Evolutionary conservation across 1,139 yeast genomes (phyloP), one percentile per base, ranked within the genome.

Genomic region (Nakaseomyces uthaithaninus): DNA sequence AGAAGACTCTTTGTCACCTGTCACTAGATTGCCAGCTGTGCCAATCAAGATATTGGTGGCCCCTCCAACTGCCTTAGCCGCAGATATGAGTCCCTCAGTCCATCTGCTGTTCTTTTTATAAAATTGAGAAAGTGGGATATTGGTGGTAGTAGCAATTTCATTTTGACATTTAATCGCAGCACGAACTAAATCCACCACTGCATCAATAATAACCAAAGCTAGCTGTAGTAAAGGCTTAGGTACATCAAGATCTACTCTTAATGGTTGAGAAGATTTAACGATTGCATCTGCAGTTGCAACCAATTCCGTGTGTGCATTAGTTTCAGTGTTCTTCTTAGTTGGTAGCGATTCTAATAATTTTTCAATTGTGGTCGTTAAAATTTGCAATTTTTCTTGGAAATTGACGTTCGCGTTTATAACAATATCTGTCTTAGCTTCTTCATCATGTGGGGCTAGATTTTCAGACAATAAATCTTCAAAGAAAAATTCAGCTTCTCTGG

Each of bases 71-170:
- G 93, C 82, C 53, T 83, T 81, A 2, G 95, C 86, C 11, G 95
- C 95, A 48, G 94, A 83, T 31, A 87, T 79, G 42, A 86, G 75
- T 27, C 96, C 96, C 62, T 87, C 95, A 0, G 95, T 85, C 96
- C 96, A 86, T 55, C 94, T 72, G 59, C 80, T 86, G 59, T 87
- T 85, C 63, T 84, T 85, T 59, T 81, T 84, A 65, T 87, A 87
- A 58, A 81, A 87, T 31, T 84, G 86, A 3, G 86, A 77, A 24
- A 48, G 36, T 18, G 42, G 45, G 8, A 36, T 38, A 4, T 34
- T 37, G n/a, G 45, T 30, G 43, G 77, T 69, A 2, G 86, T 69
- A 41, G 74, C 77, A 58, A 86, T 85, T 61, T 86, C 95, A 43
- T 74, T 67, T 61, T 86, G 95, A 17, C 93, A 79, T 36, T 77